Conservation (phyloP, 2,329 filamentous ascomycete species). For the Phyllosticta paracitricarpa region DNA sequence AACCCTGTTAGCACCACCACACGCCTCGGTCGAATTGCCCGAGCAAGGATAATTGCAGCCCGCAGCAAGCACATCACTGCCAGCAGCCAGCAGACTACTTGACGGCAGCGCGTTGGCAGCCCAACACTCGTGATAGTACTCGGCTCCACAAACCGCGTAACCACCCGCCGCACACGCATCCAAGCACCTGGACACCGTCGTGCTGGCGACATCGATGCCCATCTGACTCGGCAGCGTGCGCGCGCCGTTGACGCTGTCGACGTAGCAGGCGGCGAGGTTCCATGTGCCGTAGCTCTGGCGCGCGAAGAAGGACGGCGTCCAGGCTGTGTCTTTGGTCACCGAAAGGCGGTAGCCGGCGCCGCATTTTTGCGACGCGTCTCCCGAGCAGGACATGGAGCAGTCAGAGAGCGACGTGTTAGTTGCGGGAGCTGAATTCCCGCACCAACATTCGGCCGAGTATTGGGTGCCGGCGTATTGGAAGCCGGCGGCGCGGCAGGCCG, state of each 20-base stretch:
- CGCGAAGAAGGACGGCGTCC: constrained; percentile 1
- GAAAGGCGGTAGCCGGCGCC: constrained; percentile 3
- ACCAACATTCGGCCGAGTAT: constrained; percentile 24
- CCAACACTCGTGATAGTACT: constrained; percentile 24
- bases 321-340: neutral
- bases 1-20: neutral
- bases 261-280: constrained; percentile 3
- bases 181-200: neutral
- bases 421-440: constrained; percentile 21
- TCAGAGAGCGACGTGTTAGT: neutral
- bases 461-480: constrained; percentile 21
- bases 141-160: constrained; percentile 19
- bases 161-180: constrained; percentile 10
- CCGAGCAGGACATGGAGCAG: constrained; percentile 1
- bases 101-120: constrained; percentile 21
- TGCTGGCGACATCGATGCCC: neutral
- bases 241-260: neutral
- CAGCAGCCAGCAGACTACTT: neutral
- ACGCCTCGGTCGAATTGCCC: constrained; percentile 5
- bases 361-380: neutral
- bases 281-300: neutral
- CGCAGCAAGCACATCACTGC: neutral
- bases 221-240: neutral
- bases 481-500: constrained; percentile 8
- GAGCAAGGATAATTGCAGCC: constrained; percentile 2